Base-by-base conservation (phyloP, 1,139 yeast genomes). In the Hyphopichia pseudoburtonii region DNA sequence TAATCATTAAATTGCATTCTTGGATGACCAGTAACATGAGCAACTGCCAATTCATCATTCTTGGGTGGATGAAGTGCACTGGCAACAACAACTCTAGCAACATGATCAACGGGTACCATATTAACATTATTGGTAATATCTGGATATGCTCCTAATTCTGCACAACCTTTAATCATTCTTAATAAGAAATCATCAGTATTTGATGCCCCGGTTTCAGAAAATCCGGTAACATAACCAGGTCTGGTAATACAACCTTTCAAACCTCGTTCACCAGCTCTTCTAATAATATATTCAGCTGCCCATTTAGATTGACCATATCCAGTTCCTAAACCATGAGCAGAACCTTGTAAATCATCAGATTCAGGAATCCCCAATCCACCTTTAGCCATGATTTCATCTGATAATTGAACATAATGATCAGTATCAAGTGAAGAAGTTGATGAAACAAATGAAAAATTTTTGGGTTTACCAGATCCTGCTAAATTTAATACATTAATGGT, bases 221-320 rank as follows among this genome's bases (percentile, higher is more conserved):
- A 87, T 39, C 98, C 98, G 44, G 95, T 85, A 33, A 92, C 92
- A 56, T 92, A 92, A 31, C 99, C 98, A 1, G 99, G 97, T 61
- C 99, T 80, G 26, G 92, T 80, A 48, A 92, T 84, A 42, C 92
- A 79, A 24, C 98, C 98, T 46, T 81, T 73, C 47, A 94, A 76
- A 4, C 98, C 98, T 42, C 82, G 70, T 39, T 73, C 74, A 36
- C 97, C 97, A 6, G 98, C 98, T 42, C 74, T 75, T 57, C 97
- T 80, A 43, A 88, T 81, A 34, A 94, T 72, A 53, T 85, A 80
- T 64, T 92, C 99, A 15, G 96, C 95, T 28, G 90, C 89, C 99
- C 99, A 92, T 62, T 92, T 92, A 48, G 95, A 80, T 66, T 92
- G 98, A 30, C 98, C 99, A 54, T 92, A 92, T 12, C 98, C 99